Evolutionary conservation across 2,329 filamentous ascomycete genomes (phyloP), one percentile per base, ranked within the genome.

Genomic region (Hawksworthiomyces lignivorus): DNA sequence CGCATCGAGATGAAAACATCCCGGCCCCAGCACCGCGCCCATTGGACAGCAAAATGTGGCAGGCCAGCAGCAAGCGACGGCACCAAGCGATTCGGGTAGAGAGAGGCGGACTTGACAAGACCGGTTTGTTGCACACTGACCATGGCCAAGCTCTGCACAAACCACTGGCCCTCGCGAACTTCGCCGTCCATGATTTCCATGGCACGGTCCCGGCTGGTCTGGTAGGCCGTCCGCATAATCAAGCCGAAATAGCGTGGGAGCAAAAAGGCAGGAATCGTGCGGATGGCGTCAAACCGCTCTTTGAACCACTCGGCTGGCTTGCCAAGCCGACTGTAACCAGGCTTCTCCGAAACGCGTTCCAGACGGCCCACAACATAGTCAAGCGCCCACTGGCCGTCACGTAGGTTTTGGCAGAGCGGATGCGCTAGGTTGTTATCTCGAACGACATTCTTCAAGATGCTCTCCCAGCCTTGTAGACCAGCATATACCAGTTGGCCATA

Each of bases 401-500:
- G 82, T 5, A 98, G 75, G 56, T 98, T 90, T 55, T 96, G 83
- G 61, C 90, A 97, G 10, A 98, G 73, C 0, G 92, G 86, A 58
- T 98, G 92, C 1, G 86, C 92, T 8, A 98, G 75, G 57, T 97
- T 80, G 59, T 98, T 98, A 49, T 92, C 80, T 38, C 73, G 76
- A 52, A 97, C 85, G 48, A 98, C 83, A 44, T 84, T 73, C 53
- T 87, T 82, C 31, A 98, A 67, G 1, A 95, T 70, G 58, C 88
- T 96, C 88, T 90, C 95, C 90, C 92, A 98, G 28, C 94, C 94
- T 61, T 98, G 92, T n/a, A 98, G 72, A 47, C 92, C 92, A 46
- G 90, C 90, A 61, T 97, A 98, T 3, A 96, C 86, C 31, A 96
- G 73, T 45, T 84, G 80, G 3, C 89, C 90, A 56, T 88, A 71